Percentiles rank a stretch among this genome's conserved stretches.
These are phyloP conservation scores for Heritiera fomes DNA, from an alignment of 345 rosid species.

Conservation along the genomic window DNA sequence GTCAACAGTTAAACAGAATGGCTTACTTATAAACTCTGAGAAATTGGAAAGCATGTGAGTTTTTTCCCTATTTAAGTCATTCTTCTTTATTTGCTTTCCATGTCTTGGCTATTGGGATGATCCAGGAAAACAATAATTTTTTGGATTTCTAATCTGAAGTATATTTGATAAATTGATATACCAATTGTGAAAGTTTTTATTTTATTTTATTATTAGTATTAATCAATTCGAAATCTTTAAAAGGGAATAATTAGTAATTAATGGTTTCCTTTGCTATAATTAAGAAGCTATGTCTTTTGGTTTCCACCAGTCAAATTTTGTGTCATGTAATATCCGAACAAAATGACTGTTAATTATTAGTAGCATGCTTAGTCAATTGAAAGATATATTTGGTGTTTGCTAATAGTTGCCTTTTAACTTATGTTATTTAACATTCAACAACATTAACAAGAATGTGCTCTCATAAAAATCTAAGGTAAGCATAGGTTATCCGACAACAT, in stretches of 20 bases:
- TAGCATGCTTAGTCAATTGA: not conserved
- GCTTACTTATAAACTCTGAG: conserved; percentile 18
- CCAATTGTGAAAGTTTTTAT: not conserved
- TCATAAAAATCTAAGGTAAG: not conserved
- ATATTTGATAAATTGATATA: not conserved
- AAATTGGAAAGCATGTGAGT: conserved; percentile 28
- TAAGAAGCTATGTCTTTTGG: conserved; percentile 8
- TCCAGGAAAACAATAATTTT: not conserved
- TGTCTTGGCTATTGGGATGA: not conserved
- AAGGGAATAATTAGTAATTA: not conserved
- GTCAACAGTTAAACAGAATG: conserved; percentile 12
- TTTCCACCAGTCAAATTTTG: not conserved
- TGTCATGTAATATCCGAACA: not conserved
- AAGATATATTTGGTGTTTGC: not conserved
- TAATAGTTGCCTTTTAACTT: not conserved
- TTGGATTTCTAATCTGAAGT: not conserved
- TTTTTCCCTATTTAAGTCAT: not conserved
- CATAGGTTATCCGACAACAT: not conserved
- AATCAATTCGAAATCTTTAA: conserved; percentile 5
- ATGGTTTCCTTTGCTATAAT: conserved; percentile 3
- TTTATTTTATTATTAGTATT: not conserved
- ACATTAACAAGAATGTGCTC: not conserved
- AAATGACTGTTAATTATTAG: not conserved
- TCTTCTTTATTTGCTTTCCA: conserved; percentile 5
- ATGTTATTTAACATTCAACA: not conserved